Evolutionary conservation across 2,329 filamentous ascomycete genomes (phyloP).

Genomic region (Ilyonectria mors-panacis): DNA sequence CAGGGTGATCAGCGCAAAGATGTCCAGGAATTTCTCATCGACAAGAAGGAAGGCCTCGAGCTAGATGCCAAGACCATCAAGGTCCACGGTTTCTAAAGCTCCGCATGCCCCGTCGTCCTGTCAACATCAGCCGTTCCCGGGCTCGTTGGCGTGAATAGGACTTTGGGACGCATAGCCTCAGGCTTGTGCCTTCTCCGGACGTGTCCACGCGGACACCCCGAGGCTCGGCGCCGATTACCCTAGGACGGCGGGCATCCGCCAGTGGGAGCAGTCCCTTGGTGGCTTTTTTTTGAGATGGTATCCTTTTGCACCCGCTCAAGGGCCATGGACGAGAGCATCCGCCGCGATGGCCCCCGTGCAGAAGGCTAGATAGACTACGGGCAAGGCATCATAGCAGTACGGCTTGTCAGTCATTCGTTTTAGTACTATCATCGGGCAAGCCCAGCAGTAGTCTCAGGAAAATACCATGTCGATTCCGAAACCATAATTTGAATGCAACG

Average conservation of each 20-base stretch:
- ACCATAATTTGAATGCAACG: not conserved
- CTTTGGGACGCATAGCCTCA: slow-evolving; percentile 51
- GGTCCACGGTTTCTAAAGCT: slow-evolving; percentile 72
- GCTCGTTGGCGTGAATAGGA: slow-evolving; percentile 51
- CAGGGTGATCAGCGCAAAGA: slow-evolving; percentile 99
- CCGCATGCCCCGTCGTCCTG: slow-evolving; percentile 57
- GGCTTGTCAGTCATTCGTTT: slow-evolving; percentile 55
- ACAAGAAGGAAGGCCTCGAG: slow-evolving; percentile 95
- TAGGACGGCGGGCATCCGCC: slow-evolving; percentile 52
- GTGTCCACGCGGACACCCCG: slow-evolving; percentile 48
- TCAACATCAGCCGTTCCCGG: slow-evolving; percentile 51
- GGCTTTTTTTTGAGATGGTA: slow-evolving; percentile 48
- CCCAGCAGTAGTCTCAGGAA: slow-evolving; percentile 54
- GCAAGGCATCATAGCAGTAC: slow-evolving; percentile 46
- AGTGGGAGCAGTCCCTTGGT: slow-evolving; percentile 47
- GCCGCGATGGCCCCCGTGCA: slow-evolving; percentile 41
- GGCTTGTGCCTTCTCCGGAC: slow-evolving; percentile 50
- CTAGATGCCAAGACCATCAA: slow-evolving; percentile 98
- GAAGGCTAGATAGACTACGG: slow-evolving; percentile 49
- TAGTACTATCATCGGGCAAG: slow-evolving; percentile 48
- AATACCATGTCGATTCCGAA: slow-evolving; percentile 49
- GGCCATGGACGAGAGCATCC: slow-evolving; percentile 27
- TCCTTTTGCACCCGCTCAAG: slow-evolving; percentile 41
- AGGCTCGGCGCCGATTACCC: slow-evolving; percentile 52
- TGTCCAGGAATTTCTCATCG: slow-evolving; percentile 96